These are phyloP conservation scores for Conticribra guillardii DNA, from an alignment of 108 stramenopile genomes.

Conservation along the genomic window DNA sequence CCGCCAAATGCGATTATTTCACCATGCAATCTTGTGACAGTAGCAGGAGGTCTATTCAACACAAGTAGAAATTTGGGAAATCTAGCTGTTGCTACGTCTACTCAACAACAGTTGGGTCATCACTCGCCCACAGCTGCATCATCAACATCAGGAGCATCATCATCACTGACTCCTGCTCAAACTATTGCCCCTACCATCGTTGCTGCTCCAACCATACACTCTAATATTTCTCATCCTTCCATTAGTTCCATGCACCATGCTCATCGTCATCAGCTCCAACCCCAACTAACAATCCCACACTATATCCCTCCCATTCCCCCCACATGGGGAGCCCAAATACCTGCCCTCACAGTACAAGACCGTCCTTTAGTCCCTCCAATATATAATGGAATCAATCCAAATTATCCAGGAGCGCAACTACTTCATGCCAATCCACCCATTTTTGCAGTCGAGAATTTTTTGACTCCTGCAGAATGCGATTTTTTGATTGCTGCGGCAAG, in stretches of 20 bases:
- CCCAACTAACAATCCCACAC: constrained; percentile 34
- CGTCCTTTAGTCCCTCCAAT: constrained; percentile 69
- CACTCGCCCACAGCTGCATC: neutral
- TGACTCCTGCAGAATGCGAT: constrained; percentile 80
- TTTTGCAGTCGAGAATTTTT: constrained; percentile 77
- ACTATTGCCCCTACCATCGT: neutral
- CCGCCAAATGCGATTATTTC: too few relatives aligned
- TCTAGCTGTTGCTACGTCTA: too few relatives aligned
- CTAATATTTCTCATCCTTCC: constrained; percentile 5
- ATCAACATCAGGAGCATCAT: neutral
- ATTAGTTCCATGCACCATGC: neutral
- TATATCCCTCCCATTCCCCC: constrained; percentile 47
- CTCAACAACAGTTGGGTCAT: neutral
- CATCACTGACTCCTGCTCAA: too few relatives aligned
- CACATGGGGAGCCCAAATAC: constrained; percentile 40
- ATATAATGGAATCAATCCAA: constrained; percentile 88
- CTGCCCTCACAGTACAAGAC: constrained; percentile 66
- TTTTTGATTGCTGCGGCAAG: constrained; percentile 70
- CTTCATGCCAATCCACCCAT: constrained; percentile 76
- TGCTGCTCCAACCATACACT: constrained; percentile 3
- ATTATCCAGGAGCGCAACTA: constrained; percentile 72
- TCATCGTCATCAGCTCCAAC: constrained; percentile 3
- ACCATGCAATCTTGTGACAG: neutral
- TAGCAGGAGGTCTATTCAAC: too few relatives aligned
- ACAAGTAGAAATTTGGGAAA: too few relatives aligned